Base-by-base conservation (phyloP, 2,329 filamentous ascomycete species). In the Colletotrichum incanum region DNA sequence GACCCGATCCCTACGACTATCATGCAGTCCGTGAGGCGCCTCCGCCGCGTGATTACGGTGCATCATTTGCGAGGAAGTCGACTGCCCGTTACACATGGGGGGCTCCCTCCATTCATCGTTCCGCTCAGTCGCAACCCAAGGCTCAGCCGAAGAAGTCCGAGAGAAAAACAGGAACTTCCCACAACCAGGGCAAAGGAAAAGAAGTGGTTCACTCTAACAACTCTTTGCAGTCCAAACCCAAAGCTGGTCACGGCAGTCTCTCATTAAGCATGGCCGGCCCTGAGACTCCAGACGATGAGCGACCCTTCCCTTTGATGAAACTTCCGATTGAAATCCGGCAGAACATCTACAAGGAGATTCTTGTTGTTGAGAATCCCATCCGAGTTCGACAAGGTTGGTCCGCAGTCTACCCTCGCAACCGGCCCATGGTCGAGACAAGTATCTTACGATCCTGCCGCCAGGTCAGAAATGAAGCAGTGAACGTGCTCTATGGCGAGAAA, bases 401-500 rank as follows among this genome's bases (percentile, higher is more conserved):
- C 26, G 71, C 76, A 2, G 76, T 83, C 4, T 82, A 79, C 62
- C 76, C 76, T 41, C 76, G 78, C 8, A 65, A 61, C n/a, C 60
- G 67, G 9, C 55, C 7, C 23, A 45, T 54, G 12, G 55, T 66
- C 12, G 71, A 81, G 11, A 77, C 80, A 2, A 72, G 71, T 0
- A 81, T 89, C 54, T 76, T 89, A 31, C 64, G 72, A 3, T 79
- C 78, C 2, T 84, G 82, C 77, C 75, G 73, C 3, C 65, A 70
- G 1, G 74, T 86, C 37, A 80, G 80, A 41, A 8, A 58, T 0
- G 84, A 88, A 75, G 84, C 82, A 2, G 73, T 80, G 2, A 75
- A 75, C 1, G 76, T 88, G 5, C 79, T 89, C 0, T 89, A 86
- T 68, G 83, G 85, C 3, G 79, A 83, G 37, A 89, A 89, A 61